Percentiles rank a stretch among this genome's conserved stretches.
phyloP scores from a whole-genome alignment of 768 basidiomycete genomes.

The Filobasidium wieringae region DNA sequence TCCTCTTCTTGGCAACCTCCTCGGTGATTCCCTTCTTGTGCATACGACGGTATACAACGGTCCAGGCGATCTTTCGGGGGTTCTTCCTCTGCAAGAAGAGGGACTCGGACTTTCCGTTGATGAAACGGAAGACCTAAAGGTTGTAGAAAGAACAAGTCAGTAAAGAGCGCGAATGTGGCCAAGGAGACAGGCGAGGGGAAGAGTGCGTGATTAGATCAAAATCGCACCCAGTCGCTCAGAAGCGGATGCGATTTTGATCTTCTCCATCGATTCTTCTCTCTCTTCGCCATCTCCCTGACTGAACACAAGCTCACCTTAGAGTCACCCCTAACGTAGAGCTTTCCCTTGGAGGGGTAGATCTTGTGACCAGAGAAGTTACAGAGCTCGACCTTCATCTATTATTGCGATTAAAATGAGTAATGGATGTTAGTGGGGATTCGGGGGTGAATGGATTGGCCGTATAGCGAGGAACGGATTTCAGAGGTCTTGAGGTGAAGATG shows the following conservation, averaged over 20 bases:
- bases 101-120: slow-evolving; percentile 80
- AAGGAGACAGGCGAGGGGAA: background rate
- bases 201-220: background rate
- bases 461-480: no score
- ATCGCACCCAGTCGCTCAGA: no score
- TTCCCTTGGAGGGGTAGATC: slow-evolving; percentile 97
- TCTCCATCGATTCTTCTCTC: background rate
- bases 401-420: background rate
- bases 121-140: slow-evolving; percentile 83
- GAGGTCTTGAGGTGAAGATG: no score
- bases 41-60: slow-evolving; percentile 53
- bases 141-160: background rate
- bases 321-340: slow-evolving; percentile 88
- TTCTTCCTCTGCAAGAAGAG: slow-evolving; percentile 99
- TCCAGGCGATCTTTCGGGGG: slow-evolving; percentile 99
- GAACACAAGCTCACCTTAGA: slow-evolving; percentile 57
- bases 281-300: background rate
- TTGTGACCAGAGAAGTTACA: slow-evolving; percentile 95
- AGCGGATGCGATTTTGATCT: background rate
- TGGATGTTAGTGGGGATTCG: no score
- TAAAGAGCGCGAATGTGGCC: no score
- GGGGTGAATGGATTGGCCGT: no score
- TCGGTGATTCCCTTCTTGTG: slow-evolving; percentile 99
- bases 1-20: slow-evolving; percentile 98
- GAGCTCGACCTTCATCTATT: slow-evolving; percentile 75